Percentiles rank a stretch among this genome's conserved stretches.
These are phyloP conservation scores for Gossypium schwendimanii DNA, from an alignment of 441 rosid species.

Conservation along the genomic window DNA sequence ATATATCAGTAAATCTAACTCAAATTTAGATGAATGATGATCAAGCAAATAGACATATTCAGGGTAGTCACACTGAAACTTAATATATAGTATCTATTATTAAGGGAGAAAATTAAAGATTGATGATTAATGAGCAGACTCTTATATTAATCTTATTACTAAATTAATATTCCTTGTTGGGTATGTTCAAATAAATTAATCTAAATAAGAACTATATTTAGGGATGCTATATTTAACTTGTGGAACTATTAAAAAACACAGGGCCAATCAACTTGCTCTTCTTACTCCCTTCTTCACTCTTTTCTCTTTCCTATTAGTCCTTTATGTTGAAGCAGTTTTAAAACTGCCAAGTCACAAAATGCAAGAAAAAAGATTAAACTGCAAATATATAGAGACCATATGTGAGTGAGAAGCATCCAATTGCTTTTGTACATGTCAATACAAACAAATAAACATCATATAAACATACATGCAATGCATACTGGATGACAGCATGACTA, in stretches of 20 bases:
- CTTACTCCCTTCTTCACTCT: not conserved
- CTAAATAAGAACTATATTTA: not conserved
- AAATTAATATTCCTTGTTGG: not conserved
- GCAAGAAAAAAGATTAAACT: not conserved
- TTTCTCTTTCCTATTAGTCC: not conserved
- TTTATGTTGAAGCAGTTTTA: not conserved
- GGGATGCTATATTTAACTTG: not conserved
- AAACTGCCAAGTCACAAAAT: slow-evolving; percentile 5
- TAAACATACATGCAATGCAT: not conserved
- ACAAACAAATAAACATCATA: not conserved
- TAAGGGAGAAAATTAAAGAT: not conserved
- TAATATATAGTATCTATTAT: not conserved
- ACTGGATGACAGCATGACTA: not conserved
- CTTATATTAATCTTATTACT: not conserved
- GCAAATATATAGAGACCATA: not conserved
- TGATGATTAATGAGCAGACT: too few relatives aligned
- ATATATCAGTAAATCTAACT: not conserved
- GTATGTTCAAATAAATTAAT: not conserved
- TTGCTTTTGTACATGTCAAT: not conserved
- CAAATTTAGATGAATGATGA: not conserved
- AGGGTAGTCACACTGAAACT: not conserved
- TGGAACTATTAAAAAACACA: not conserved
- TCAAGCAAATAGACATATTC: not conserved
- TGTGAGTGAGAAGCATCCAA: not conserved
- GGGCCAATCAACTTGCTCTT: not conserved